A percentile compares a stretch with the other conserved stretches of the same genome.
Conservation (phyloP, 2,329 filamentous ascomycete species). For the Colletotrichum filicis region DNA sequence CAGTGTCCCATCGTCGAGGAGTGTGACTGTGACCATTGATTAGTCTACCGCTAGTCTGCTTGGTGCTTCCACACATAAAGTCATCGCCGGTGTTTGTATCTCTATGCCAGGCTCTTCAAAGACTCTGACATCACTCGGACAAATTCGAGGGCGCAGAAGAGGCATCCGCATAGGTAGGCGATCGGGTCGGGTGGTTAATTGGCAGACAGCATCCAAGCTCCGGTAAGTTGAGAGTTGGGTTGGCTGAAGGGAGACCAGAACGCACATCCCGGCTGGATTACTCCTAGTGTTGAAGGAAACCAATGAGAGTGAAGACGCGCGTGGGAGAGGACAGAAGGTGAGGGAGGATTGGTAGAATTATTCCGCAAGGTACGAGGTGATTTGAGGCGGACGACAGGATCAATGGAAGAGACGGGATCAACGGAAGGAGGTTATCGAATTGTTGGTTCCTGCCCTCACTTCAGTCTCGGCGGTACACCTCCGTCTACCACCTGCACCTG, state of each 20-base stretch:
- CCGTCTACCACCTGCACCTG: neutral
- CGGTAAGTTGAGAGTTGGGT: neutral
- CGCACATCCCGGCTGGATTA: neutral
- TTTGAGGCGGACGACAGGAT: constrained; percentile 9
- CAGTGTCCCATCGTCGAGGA: neutral
- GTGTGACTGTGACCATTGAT: neutral
- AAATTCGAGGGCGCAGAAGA: constrained; percentile 2
- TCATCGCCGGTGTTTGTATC: neutral
- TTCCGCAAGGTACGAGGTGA: no score
- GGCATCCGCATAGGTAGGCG: no score
- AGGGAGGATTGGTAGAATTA: constrained; percentile 24
- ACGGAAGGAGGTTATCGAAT: neutral
- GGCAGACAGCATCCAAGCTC: neutral
- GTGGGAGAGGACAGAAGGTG: constrained; percentile 6
- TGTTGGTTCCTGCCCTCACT: neutral
- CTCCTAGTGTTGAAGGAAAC: neutral
- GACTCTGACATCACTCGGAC: constrained; percentile 24
- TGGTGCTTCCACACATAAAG: neutral
- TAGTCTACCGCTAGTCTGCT: neutral
- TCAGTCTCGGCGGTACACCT: neutral
- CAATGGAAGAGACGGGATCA: neutral
- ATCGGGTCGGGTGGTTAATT: neutral
- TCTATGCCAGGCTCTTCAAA: constrained; percentile 1
- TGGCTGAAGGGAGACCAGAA: constrained; percentile 7
- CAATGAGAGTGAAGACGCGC: constrained; percentile 11